These are phyloP conservation scores for Ceratocystis variospora DNA, from an alignment of 2,329 filamentous ascomycete genomes.

Conservation along the genomic window DNA sequence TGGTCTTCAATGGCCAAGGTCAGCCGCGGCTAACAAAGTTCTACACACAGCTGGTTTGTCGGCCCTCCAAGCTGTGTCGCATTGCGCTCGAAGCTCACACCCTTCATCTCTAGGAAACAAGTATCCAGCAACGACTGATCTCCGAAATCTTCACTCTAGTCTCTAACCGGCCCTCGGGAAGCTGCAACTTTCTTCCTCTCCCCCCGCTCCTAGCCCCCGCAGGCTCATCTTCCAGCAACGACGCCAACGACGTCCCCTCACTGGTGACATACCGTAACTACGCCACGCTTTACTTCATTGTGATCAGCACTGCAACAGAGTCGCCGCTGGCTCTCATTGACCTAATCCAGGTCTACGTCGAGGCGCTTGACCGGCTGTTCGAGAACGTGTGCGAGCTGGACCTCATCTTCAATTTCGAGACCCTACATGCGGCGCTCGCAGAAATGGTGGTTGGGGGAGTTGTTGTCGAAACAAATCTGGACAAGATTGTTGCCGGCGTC, in stretches of 20 bases:
- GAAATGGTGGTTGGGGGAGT: conserved; percentile 96
- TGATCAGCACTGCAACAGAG: conserved; percentile 93
- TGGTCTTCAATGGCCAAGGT: conserved; percentile 97
- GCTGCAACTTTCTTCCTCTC: conserved; percentile 90
- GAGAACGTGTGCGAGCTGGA: conserved; percentile 98
- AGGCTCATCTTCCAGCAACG: conserved; percentile 47
- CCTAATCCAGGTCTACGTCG: conserved; percentile 95
- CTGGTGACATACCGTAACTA: conserved; percentile 97
- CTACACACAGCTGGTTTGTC: conserved; percentile 78
- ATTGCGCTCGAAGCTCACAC: background rate
- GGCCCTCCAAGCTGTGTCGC: too few relatives aligned
- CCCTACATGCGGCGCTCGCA: conserved; percentile 73
- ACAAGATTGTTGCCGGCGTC: conserved; percentile 78
- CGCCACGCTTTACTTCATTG: conserved; percentile 94
- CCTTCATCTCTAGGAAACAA: conserved; percentile 59
- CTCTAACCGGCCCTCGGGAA: conserved; percentile 74
- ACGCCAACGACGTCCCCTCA: conserved; percentile 73
- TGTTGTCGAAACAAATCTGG: conserved; percentile 81
- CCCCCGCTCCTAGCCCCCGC: conserved; percentile 51
- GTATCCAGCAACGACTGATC: conserved; percentile 91
- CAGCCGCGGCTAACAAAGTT: conserved; percentile 96
- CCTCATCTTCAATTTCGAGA: conserved; percentile 98
- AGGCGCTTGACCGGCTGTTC: conserved; percentile 85
- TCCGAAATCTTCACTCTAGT: conserved; percentile 96
- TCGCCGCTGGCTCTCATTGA: conserved; percentile 91